phyloP scores from a whole-genome alignment of 768 basidiomycete species.

The Suillus luteus region DNA sequence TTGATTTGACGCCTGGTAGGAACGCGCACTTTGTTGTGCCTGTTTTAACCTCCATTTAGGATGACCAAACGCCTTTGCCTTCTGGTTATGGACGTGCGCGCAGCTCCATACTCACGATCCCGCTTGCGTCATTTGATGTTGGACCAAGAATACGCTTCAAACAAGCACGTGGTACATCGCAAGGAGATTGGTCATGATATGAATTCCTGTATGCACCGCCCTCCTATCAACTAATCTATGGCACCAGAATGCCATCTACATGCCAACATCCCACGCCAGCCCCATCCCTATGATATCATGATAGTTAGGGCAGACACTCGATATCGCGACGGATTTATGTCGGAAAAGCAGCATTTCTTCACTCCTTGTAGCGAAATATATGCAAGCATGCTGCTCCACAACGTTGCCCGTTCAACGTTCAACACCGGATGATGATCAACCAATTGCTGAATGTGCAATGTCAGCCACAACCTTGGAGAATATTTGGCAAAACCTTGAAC shows the following conservation, averaged over 20 bases:
- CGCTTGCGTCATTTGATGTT: not conserved
- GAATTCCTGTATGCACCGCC: not conserved
- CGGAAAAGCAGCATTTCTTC: not conserved
- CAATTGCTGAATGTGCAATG: too few relatives aligned
- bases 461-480: too few relatives aligned
- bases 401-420: not conserved
- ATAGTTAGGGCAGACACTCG: not conserved
- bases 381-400: not conserved
- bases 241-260: not conserved
- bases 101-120: not conserved
- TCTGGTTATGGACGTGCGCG: not conserved
- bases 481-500: too few relatives aligned
- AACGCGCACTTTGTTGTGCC: not conserved
- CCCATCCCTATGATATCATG: not conserved
- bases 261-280: not conserved
- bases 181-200: not conserved
- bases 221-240: too few relatives aligned
- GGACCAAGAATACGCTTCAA: not conserved
- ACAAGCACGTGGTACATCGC: not conserved
- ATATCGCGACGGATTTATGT: not conserved
- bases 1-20: not conserved
- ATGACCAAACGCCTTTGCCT: not conserved
- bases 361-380: not conserved
- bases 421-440: not conserved
- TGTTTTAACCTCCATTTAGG: not conserved